Percentiles rank a stretch among this genome's conserved stretches.
Conservation (phyloP, 225 moss, liverwort and hornwort genomes). For the Pseudoscleropodium purum region DNA sequence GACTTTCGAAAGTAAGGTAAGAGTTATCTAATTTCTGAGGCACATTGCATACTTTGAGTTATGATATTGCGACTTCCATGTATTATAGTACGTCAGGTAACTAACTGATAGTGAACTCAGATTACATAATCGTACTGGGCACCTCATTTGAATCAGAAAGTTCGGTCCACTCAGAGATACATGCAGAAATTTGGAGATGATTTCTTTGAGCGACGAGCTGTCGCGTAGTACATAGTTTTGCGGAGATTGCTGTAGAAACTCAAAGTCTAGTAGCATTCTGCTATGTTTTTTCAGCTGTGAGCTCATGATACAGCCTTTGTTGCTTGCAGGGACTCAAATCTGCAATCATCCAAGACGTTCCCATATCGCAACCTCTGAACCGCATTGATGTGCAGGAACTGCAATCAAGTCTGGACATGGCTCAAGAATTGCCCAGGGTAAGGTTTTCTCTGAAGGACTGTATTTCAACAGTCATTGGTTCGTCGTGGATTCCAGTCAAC, state of each 20-base stretch:
- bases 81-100: background rate
- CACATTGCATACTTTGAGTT: background rate
- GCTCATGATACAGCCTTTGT: background rate
- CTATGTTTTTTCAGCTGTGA: background rate
- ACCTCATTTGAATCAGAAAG: background rate
- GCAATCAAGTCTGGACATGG: slow-evolving; percentile 80
- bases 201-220: background rate
- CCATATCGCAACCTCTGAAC: slow-evolving; percentile 82
- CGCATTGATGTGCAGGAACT: slow-evolving; percentile 73
- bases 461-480: background rate
- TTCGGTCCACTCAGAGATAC: background rate
- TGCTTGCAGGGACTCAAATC: slow-evolving; percentile 77
- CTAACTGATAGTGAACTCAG: background rate
- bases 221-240: background rate
- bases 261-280: background rate
- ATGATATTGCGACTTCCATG: background rate
- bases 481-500: background rate
- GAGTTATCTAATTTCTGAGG: background rate
- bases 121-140: background rate
- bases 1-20: slow-evolving; percentile 97
- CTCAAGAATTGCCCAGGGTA: slow-evolving; percentile 87
- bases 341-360: slow-evolving; percentile 93
- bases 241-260: background rate
- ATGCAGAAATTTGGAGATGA: background rate
- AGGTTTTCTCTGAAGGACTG: background rate